Base-by-base conservation (phyloP, 2,329 filamentous ascomycete genomes). In the Ambrosiella xylebori region DNA sequence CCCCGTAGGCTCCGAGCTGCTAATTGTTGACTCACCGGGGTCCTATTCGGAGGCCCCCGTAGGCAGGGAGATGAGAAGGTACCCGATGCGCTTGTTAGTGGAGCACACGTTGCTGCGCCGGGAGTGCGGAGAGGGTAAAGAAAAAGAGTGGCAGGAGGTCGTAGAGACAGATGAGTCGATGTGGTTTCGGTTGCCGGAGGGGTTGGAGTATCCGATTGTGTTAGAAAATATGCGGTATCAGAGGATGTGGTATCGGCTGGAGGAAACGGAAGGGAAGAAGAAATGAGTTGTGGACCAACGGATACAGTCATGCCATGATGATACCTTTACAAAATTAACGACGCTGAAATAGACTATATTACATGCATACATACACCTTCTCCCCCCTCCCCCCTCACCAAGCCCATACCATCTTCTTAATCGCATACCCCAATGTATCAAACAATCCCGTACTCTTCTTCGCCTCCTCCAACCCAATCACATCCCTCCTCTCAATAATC, bases 201-300 rank as follows among this genome's bases (percentile, higher is more conserved):
- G 69, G 13, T 70, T 96, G 63, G 74, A 76, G 45, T 97, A 96
- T 71, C 85, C 89, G 7, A 88, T 96, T 64, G 78, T 82, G 56
- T 71, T 97, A 66, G 91, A 97, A 72, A 88, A 96, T 67, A 95
- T 96, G 90, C 81, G 90, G 52, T 95, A 91, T 69, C 91, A 97
- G 70, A 75, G 55, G 36, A 39, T 57, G 55, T 51, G 11, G 55
- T 57, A 15, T 17, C 19, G 55, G 44, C 8, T 57, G 12, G 54
- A 50, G n/a, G 49, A 56, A 54, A 35, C 49, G 53, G 57, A 19
- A 27, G 27, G 27, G 44, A 51, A 49, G 36, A 60, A 19, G 13
- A 35, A 27, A 36, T n/a, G 35, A 12, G 44, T 51, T 37, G 8
- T 19, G 19, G 13, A 40, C n/a, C 47, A 15, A 27, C 6, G 12